These are phyloP conservation scores for Hypholoma fasciculare DNA, from an alignment of 768 basidiomycete species.

Conservation along the genomic window DNA sequence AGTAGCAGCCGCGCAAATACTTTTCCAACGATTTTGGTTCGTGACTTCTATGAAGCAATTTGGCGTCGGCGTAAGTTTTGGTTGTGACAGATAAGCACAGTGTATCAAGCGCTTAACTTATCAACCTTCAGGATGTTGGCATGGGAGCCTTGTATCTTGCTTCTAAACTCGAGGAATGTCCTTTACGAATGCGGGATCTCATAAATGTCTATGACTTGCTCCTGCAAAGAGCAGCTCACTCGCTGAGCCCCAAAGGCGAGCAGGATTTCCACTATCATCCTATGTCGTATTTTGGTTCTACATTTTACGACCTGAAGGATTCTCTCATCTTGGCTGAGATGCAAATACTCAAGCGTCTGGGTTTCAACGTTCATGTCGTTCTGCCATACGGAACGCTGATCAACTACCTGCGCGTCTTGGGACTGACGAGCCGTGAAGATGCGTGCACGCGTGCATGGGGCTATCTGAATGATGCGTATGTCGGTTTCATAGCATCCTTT, in stretches of 20 bases:
- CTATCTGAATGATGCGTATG: slow-evolving; percentile 94
- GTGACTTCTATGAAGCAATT: slow-evolving; percentile 94
- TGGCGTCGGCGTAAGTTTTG: slow-evolving; percentile 75
- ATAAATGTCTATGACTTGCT: slow-evolving; percentile 94
- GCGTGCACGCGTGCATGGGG: slow-evolving; percentile 88
- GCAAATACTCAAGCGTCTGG: slow-evolving; percentile 95
- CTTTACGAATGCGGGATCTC: slow-evolving; percentile 88
- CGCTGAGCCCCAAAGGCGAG: slow-evolving; percentile 32
- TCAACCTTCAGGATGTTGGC: slow-evolving; percentile 66
- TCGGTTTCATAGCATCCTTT: slow-evolving; percentile 15
- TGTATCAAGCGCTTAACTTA: slow-evolving; percentile 5
- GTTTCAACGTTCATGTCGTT: slow-evolving; percentile 92
- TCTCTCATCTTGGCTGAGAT: slow-evolving; percentile 93
- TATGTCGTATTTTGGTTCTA: slow-evolving; percentile 87
- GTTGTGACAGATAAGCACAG: neutral
- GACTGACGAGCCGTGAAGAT: slow-evolving; percentile 69
- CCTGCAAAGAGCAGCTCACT: slow-evolving; percentile 69
- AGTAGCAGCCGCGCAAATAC: slow-evolving; percentile 92
- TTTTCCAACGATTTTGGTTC: slow-evolving; percentile 97
- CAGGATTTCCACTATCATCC: slow-evolving; percentile 67
- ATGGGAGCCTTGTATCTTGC: slow-evolving; percentile 89
- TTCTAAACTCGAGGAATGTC: slow-evolving; percentile 92
- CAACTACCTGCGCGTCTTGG: slow-evolving; percentile 90
- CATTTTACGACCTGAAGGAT: slow-evolving; percentile 95
- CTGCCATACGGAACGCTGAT: slow-evolving; percentile 93